Evolutionary conservation across 257 asterid species (phyloP).

Genomic region (Eustoma russellianum): DNA sequence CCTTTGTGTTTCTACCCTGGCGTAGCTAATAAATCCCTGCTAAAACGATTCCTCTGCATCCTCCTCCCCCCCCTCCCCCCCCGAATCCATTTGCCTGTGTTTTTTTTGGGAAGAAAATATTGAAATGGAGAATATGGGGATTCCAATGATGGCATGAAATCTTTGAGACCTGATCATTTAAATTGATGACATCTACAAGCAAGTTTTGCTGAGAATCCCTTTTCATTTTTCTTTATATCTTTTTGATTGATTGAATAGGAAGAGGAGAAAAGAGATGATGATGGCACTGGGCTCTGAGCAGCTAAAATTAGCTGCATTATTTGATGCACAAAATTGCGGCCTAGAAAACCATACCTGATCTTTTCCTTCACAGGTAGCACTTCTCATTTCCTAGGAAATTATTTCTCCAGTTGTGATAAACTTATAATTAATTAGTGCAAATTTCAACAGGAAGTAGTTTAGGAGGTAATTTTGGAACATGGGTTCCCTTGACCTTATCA

Average conservation of each 20-base stretch:
- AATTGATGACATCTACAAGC: constrained; percentile 77
- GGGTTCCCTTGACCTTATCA: too few species aligned
- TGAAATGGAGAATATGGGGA: neutral
- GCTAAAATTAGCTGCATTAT: constrained; percentile 20
- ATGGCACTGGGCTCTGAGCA: constrained; percentile 99
- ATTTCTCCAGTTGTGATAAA: too few species aligned
- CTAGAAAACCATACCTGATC: constrained; percentile 94
- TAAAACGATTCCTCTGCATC: constrained; percentile 8
- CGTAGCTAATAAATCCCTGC: constrained; percentile 47
- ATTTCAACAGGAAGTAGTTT: too few species aligned
- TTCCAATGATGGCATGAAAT: constrained; percentile 81
- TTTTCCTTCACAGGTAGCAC: neutral
- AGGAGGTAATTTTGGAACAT: too few species aligned
- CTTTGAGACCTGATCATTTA: constrained; percentile 96
- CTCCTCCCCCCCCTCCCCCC: neutral
- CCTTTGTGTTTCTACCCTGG: constrained; percentile 36
- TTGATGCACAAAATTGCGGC: constrained; percentile 80
- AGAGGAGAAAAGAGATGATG: constrained; percentile 40
- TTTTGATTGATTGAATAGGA: neutral
- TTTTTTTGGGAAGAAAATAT: too few species aligned
- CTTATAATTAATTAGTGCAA: too few species aligned
- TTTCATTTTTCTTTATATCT: neutral
- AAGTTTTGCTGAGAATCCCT: constrained; percentile 52
- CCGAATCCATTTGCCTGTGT: too few species aligned
- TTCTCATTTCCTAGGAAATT: too few species aligned